phyloP scores from a whole-genome alignment of 2,329 filamentous ascomycete genomes.

The Penicillium brevicompactum region DNA sequence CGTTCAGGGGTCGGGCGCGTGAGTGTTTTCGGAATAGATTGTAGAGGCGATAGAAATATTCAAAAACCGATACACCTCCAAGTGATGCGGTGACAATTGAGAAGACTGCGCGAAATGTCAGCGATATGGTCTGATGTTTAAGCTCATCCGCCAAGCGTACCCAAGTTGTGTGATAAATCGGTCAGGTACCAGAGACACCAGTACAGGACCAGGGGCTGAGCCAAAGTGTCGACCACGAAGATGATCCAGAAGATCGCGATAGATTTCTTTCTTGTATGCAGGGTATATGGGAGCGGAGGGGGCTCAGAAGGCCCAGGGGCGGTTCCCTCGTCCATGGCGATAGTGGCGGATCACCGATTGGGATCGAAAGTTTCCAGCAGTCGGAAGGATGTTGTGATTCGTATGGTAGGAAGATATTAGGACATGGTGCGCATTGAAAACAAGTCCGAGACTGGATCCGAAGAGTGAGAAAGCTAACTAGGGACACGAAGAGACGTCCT shows the following conservation, averaged over 20 bases:
- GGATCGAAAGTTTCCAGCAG: not conserved
- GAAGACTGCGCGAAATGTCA: slow-evolving; percentile 36
- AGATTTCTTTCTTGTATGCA: slow-evolving; percentile 56
- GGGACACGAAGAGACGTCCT: not conserved
- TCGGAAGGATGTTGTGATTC: not conserved
- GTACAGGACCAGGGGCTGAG: slow-evolving; percentile 62
- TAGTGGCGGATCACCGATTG: slow-evolving; percentile 13
- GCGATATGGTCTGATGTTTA: not conserved
- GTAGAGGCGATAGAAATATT: slow-evolving; percentile 47
- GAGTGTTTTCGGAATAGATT: slow-evolving; percentile 42
- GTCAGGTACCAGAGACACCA: slow-evolving; percentile 63
- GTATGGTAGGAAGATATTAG: not conserved
- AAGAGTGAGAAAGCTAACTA: not conserved
- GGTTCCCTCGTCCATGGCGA: slow-evolving; percentile 38
- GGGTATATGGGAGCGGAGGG: slow-evolving; percentile 59
- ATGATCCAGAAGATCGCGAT: slow-evolving; percentile 63
- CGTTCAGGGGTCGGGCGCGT: slow-evolving; percentile 42
- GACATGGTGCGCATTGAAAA: slow-evolving; percentile 6
- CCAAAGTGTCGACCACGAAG: slow-evolving; percentile 61
- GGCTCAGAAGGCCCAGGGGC: slow-evolving; percentile 30
- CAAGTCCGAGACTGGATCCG: not conserved
- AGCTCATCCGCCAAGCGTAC: slow-evolving; percentile 28
- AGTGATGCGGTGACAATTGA: slow-evolving; percentile 45
- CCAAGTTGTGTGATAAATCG: slow-evolving; percentile 46
- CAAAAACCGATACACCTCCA: slow-evolving; percentile 46